These are phyloP conservation scores for Beta vulgaris DNA, from an alignment of 148 eudicot species.

Conservation along the genomic window DNA sequence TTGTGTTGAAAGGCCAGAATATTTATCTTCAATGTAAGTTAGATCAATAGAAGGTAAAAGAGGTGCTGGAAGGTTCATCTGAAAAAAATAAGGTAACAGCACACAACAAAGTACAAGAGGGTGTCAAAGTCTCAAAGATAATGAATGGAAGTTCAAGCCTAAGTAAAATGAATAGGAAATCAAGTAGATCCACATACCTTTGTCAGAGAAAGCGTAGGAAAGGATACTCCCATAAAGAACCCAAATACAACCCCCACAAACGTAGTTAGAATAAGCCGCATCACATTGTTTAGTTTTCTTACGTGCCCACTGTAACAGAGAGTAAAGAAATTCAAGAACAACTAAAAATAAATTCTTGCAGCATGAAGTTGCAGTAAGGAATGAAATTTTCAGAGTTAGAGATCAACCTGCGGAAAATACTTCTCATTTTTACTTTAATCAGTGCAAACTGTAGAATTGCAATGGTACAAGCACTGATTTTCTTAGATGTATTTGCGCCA, in stretches of 20 bases:
- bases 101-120: slow-evolving; percentile 6
- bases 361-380: not conserved
- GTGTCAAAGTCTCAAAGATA: not conserved
- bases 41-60: slow-evolving; percentile 53
- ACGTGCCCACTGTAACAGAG: slow-evolving; percentile 29
- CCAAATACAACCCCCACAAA: slow-evolving; percentile 63
- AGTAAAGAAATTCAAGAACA: not conserved
- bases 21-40: slow-evolving; percentile 59
- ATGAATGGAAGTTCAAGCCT: not conserved
- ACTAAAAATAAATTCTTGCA: not conserved
- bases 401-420: slow-evolving; percentile 38
- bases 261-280: slow-evolving; percentile 60
- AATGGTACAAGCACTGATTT: slow-evolving; percentile 13
- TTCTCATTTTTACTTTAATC: slow-evolving; percentile 18
- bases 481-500: slow-evolving; percentile 19
- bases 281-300: slow-evolving; percentile 45
- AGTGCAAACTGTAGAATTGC: slow-evolving; percentile 14
- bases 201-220: slow-evolving; percentile 53
- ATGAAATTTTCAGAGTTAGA: not conserved
- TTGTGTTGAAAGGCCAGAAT: slow-evolving; percentile 67
- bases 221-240: slow-evolving; percentile 59
- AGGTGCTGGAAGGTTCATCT: slow-evolving; percentile 53
- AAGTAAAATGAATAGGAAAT: not conserved
- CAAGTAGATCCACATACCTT: slow-evolving; percentile 38
- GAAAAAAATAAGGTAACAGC: slow-evolving; percentile 9